Percentiles rank a stretch among this genome's conserved stretches.
Evolutionary conservation across 2,329 filamentous ascomycete genomes (phyloP).

Genomic region (Xylaria sp.): DNA sequence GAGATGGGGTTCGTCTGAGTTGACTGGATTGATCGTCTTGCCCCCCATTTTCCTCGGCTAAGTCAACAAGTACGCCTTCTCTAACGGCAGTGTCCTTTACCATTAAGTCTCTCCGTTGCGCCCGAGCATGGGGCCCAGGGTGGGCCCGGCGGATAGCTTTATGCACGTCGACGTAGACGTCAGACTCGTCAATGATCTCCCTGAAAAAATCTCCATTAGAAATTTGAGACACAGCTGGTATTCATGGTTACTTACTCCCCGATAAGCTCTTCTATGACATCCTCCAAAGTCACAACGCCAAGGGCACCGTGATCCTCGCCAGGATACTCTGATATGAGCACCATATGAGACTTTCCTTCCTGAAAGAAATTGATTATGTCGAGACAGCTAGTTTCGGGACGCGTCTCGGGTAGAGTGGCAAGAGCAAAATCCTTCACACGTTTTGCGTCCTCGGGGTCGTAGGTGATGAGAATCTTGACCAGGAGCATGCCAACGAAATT

Average conservation of each 20-base stretch:
- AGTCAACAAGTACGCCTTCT: slow-evolving; percentile 55
- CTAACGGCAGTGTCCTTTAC: slow-evolving; percentile 45
- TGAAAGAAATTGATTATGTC: slow-evolving; percentile 99
- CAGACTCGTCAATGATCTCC: slow-evolving; percentile 98
- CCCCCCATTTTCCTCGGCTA: slow-evolving; percentile 48
- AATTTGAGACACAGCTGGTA: slow-evolving; percentile 18
- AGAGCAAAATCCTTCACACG: slow-evolving; percentile 90
- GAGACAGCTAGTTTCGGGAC: slow-evolving; percentile 93
- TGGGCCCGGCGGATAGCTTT: slow-evolving; percentile 93
- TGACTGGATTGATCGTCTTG: slow-evolving; percentile 40
- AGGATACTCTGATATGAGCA: slow-evolving; percentile 88
- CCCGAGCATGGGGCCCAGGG: slow-evolving; percentile 81
- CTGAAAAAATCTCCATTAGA: slow-evolving; percentile 47
- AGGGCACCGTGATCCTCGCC: slow-evolving; percentile 91
- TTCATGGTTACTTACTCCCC: slow-evolving; percentile 75
- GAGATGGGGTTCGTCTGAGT: slow-evolving; percentile 50
- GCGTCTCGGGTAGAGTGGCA: slow-evolving; percentile 93
- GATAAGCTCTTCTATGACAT: slow-evolving; percentile 98
- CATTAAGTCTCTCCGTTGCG: slow-evolving; percentile 54
- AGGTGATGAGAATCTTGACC: slow-evolving; percentile 98
- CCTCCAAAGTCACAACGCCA: slow-evolving; percentile 94
- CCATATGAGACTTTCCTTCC: slow-evolving; percentile 99
- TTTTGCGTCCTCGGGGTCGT: slow-evolving; percentile 92
- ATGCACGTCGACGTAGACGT: slow-evolving; percentile 98
- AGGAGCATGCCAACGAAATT: slow-evolving; percentile 98